Evolutionary conservation across 345 rosid genomes (phyloP).

Genomic region (Balakata baccata): DNA sequence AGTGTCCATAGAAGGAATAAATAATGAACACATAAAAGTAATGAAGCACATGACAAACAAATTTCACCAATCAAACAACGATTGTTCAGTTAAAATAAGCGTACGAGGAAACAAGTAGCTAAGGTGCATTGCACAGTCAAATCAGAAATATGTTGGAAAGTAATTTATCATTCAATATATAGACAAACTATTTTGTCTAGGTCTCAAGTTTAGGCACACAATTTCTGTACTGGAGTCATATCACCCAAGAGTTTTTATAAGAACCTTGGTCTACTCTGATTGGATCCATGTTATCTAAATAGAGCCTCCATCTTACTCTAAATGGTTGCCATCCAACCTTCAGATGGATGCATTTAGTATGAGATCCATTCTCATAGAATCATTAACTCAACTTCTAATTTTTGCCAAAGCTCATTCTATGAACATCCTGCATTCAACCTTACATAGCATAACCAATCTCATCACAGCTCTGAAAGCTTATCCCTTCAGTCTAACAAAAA

Average conservation of each 20-base stretch:
- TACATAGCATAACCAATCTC: not conserved
- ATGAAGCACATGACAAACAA: not conserved
- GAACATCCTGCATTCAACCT: not conserved
- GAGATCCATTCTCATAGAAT: too few relatives aligned
- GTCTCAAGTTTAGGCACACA: not conserved
- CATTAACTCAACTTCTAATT: not conserved
- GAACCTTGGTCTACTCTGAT: conserved; percentile 1
- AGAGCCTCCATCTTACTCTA: not conserved
- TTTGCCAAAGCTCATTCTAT: not conserved
- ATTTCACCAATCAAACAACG: not conserved
- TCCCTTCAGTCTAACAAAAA: not conserved
- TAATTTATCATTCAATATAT: too few relatives aligned
- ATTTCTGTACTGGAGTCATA: not conserved
- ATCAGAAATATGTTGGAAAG: not conserved
- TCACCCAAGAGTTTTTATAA: not conserved
- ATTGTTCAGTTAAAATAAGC: not conserved
- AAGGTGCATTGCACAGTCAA: not conserved
- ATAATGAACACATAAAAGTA: not conserved
- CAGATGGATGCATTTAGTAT: not conserved
- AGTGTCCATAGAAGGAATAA: conserved; percentile 16
- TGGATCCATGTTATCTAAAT: not conserved
- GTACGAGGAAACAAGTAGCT: not conserved
- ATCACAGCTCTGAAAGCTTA: not conserved
- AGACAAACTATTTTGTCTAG: not conserved
- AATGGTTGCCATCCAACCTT: not conserved